Evolutionary conservation across 495 filamentous ascomycete species (phyloP), one percentile per base, ranked within the genome.

Genomic region (Astrothelium subdiscretum): DNA sequence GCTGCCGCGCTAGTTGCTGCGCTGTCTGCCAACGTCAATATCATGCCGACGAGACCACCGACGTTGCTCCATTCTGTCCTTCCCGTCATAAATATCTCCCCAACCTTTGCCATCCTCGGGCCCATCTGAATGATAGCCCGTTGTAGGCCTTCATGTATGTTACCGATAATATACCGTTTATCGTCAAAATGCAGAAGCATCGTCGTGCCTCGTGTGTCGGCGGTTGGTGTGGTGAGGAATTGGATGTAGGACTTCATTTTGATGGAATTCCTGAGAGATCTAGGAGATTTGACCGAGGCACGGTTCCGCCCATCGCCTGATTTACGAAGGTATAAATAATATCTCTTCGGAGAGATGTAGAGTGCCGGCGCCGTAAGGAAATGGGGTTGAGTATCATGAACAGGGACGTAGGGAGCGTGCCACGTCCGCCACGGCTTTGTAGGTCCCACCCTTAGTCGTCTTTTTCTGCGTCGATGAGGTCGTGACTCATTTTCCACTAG

Each of bases 131-230:
- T 73, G 58, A 84, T 75, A 59, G 84, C 81, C n/a, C 94, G 83
- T 75, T 97, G 92, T 12, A 87, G 83, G 4, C 94, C 94, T 73
- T 97, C 95, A 12, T 84, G 76, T 11, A 91, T 67, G 70, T 89
- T 86, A 8, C 94, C 94, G 67, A 98, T 85, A n/a, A 97, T 59
- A 71, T 97, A 98, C 51, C 90, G 83, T 69, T 85, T 85, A 58
- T 83, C 78, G 59, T 91, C 87, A 69, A 90, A 91, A 69, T 90
- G 82, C 11, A 97, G 79, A 31, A 88, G 57, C 29, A 97, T 67
- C 20, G 82, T 80, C 27, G 89, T 89, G 43, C 92, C 95, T 18
- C 86, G 86, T 1, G 94, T 95, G 70, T 98, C 94, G 61, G 86
- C 86, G 68, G 94, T 91, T n/a, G 95, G 92, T 29, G 87, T 87